A percentile compares a stretch with the other conserved stretches of the same genome.
phyloP scores from a whole-genome alignment of 2,329 filamentous ascomycete species.

The Pyrenochaeta sp. region DNA sequence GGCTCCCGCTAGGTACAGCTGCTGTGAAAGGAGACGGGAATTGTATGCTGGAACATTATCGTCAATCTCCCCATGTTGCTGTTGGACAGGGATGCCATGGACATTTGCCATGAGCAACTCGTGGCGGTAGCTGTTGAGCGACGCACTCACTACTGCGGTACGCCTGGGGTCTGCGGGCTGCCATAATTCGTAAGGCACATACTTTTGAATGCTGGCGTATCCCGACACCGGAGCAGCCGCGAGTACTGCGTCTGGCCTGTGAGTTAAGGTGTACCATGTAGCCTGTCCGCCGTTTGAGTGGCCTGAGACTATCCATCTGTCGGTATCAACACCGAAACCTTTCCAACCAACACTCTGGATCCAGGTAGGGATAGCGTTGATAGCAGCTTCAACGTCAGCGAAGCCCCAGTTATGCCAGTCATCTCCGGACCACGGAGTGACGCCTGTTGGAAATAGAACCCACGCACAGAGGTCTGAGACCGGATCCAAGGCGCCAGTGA shows the following conservation, averaged over 20 bases:
- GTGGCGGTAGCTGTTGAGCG: conserved; percentile 63
- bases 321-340: conserved; percentile 55
- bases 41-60: conserved; percentile 68
- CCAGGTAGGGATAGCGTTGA: conserved; percentile 60
- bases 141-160: conserved; percentile 57
- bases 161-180: conserved; percentile 61
- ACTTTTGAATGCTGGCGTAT: conserved; percentile 67
- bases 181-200: conserved; percentile 67
- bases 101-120: conserved; percentile 63
- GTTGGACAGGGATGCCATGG: conserved; percentile 61
- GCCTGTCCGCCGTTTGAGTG: conserved; percentile 70
- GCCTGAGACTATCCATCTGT: conserved; percentile 63
- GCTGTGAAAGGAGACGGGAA: conserved; percentile 62
- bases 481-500: conserved; percentile 58
- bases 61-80: conserved; percentile 65
- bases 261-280: conserved; percentile 64
- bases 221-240: conserved; percentile 66
- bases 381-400: conserved; percentile 63
- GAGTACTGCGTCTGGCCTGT: conserved; percentile 64
- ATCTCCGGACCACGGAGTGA: conserved; percentile 67
- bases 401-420: conserved; percentile 70
- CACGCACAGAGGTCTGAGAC: conserved; percentile 63
- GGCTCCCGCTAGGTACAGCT: conserved; percentile 55
- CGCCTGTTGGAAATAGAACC: conserved; percentile 65
- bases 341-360: conserved; percentile 58